Evolutionary conservation across 2,329 filamentous ascomycete species (phyloP).

Genomic region (Keithomyces neogunnii): DNA sequence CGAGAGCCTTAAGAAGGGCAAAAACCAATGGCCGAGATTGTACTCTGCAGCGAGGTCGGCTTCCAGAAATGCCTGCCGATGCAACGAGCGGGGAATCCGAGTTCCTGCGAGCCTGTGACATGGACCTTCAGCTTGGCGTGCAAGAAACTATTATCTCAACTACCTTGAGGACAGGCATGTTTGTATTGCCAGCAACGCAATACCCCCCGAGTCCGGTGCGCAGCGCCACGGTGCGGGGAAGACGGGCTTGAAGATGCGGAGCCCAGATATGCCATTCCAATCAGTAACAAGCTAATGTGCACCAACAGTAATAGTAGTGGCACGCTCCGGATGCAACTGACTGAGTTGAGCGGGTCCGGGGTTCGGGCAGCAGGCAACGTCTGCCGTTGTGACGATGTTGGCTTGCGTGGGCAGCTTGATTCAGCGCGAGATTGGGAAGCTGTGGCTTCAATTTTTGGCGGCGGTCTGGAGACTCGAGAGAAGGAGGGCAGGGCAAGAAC

Average conservation of each 20-base stretch:
- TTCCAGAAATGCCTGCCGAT: background rate
- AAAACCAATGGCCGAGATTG: no score
- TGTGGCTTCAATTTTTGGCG: background rate
- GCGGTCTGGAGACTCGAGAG: no score
- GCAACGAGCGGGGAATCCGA: background rate
- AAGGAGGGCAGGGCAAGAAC: no score
- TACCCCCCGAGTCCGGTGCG: background rate
- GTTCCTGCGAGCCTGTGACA: background rate
- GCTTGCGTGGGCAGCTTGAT: background rate
- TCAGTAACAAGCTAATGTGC: no score
- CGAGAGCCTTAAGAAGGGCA: background rate
- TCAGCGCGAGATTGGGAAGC: background rate
- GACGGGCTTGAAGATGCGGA: background rate
- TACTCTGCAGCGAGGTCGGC: background rate
- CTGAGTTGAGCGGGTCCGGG: background rate
- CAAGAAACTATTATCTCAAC: no score
- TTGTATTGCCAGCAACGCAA: no score
- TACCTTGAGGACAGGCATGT: no score
- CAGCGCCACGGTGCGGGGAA: conserved; percentile 4
- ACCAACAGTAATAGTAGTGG: conserved; percentile 2
- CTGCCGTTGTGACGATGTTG: background rate
- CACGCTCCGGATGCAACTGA: conserved; percentile 7
- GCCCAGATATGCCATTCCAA: no score
- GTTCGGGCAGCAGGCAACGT: conserved; percentile 3
- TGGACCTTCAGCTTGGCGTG: background rate